Base-by-base conservation (phyloP, 2,329 filamentous ascomycete species). In the Chrysosporium queenslandicum region DNA sequence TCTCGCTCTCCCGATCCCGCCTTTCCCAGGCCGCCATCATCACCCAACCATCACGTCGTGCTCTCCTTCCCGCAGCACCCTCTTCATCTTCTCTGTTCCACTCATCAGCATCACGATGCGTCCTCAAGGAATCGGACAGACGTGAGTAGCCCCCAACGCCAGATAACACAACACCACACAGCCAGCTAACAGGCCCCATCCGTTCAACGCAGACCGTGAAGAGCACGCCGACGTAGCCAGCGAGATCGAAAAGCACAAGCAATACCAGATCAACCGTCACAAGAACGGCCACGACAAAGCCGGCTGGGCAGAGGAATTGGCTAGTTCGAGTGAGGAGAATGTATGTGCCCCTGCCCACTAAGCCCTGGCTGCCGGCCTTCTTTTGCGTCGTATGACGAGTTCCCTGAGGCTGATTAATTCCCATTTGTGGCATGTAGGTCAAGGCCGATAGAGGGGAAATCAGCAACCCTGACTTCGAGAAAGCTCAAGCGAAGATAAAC, bases 301-400 rank as follows among this genome's bases (percentile, higher is more conserved):
- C 50, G 77, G 87, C 64, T 92, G 87, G 87, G 85, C 86, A 71
- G 76, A 83, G 20, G 82, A 85, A 66, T 74, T 94, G 46, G 86
- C 87, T 2, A 86, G 82, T 46, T 81, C 87, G 68, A 86, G 83
- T 68, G 87, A 94, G 74, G 85, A 86, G 66, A 80, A 80, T 60
- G 76, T 92, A 70, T 58, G 77, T 43, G 12, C 34, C 5, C 36
- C 9, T 20, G 9, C 23, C 14, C 11, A n/a, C 12, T 11, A 32
- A 9, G 14, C 20, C 30, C 32, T 46, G 6, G 9, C 18, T 40
- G 9, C 12, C 48, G 6, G 42, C 37, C 37, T 30, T 23, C 16
- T 16, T 16, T 40, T 21, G 39, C 12, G 0, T 7, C 11, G 11
- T 6, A 30, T 6, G 27, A 30, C 11, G 11, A 12, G n/a, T 34